These are phyloP conservation scores for Ilyonectria sp. DNA, from an alignment of 2,329 filamentous ascomycete species.

Conservation along the genomic window DNA sequence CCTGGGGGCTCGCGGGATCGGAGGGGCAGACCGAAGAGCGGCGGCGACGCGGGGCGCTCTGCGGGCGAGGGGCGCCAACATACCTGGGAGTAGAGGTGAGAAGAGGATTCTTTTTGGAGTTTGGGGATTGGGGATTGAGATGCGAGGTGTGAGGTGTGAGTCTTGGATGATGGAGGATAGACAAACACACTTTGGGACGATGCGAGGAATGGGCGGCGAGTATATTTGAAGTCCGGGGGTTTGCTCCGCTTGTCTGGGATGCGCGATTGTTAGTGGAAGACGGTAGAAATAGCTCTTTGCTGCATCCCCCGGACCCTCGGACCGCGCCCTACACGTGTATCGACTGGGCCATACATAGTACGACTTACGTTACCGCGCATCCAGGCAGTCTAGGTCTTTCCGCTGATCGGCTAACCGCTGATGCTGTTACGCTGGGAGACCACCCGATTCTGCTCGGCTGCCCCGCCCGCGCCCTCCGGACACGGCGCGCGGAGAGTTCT, in stretches of 20 bases:
- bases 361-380: neutral
- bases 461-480: conserved; percentile 32
- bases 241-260: conserved; percentile 30
- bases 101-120: neutral
- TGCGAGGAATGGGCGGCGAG: conserved; percentile 14
- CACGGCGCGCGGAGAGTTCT: conserved; percentile 17
- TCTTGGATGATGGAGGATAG: neutral
- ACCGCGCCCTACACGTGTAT: conserved; percentile 11
- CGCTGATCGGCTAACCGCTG: conserved; percentile 18
- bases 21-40: conserved; percentile 37
- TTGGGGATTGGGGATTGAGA: neutral
- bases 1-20: conserved; percentile 35
- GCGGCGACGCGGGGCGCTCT: conserved; percentile 44
- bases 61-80: conserved; percentile 42
- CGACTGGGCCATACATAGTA: neutral
- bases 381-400: neutral
- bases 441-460: conserved; percentile 20
- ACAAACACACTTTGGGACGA: conserved; percentile 22
- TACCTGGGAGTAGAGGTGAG: conserved; percentile 28
- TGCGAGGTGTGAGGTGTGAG: neutral
- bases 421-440: conserved; percentile 11
- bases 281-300: conserved; percentile 28
- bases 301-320: neutral
- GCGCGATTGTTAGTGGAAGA: conserved; percentile 26
- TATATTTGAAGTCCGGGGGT: conserved; percentile 30